Evolutionary conservation across 2,329 filamentous ascomycete genomes (phyloP).

Genomic region (Penicillium sp.): DNA sequence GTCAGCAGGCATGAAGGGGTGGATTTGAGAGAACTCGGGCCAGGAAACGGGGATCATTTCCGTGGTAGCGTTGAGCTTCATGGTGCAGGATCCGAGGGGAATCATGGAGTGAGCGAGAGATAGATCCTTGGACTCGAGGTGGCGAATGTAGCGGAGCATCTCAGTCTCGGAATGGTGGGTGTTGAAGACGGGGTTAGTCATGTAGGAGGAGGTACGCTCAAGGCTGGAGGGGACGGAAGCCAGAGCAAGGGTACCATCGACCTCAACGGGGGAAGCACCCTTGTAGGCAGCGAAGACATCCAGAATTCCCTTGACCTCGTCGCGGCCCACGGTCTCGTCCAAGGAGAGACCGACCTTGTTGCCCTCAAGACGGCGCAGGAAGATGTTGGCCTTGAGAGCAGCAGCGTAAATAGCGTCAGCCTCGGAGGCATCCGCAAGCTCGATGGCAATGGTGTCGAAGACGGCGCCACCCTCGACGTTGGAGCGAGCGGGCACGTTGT

Average conservation of each 20-base stretch:
- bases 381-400: constrained; percentile 56
- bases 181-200: constrained; percentile 94
- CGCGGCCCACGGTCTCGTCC: constrained; percentile 69
- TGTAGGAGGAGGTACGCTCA: constrained; percentile 70
- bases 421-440: constrained; percentile 55
- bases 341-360: constrained; percentile 71
- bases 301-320: constrained; percentile 61
- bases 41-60: constrained; percentile 88
- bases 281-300: constrained; percentile 55
- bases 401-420: constrained; percentile 55
- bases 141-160: constrained; percentile 88
- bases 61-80: constrained; percentile 94
- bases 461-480: constrained; percentile 61
- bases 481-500: constrained; percentile 62
- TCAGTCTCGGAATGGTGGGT: constrained; percentile 93
- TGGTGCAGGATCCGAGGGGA: constrained; percentile 92
- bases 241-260: constrained; percentile 40
- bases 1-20: constrained; percentile 72
- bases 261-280: constrained; percentile 34
- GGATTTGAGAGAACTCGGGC: constrained; percentile 73
- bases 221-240: constrained; percentile 56
- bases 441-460: constrained; percentile 80
- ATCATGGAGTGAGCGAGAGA: constrained; percentile 98
- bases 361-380: constrained; percentile 64
- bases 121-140: constrained; percentile 90